phyloP scores from a whole-genome alignment of 176 grass and related monocot genomes.

The Oryza longistaminata region DNA sequence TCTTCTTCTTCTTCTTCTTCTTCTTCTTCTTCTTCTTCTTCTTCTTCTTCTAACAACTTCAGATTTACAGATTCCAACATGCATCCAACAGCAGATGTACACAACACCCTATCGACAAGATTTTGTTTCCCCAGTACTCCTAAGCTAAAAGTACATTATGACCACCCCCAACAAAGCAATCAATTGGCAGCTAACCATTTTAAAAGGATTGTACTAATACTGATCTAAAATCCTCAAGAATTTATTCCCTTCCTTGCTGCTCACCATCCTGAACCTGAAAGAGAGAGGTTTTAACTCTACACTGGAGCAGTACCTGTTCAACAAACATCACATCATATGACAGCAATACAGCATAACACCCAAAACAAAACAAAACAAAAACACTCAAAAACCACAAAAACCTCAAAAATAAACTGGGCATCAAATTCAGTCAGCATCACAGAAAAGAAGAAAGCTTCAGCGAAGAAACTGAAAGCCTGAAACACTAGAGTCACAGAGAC shows the following conservation, averaged over 20 bases:
- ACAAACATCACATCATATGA: slow-evolving; percentile 27
- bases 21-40: too few species aligned
- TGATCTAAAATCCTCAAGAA: not conserved
- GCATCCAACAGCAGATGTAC: too few species aligned
- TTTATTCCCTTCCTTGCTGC: not conserved
- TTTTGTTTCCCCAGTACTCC: too few species aligned
- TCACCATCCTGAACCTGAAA: not conserved
- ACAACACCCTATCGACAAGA: too few species aligned
- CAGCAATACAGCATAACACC: not conserved
- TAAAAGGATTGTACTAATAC: not conserved
- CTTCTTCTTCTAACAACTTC: too few species aligned
- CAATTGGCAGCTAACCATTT: too few species aligned
- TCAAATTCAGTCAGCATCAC: slow-evolving; percentile 41
- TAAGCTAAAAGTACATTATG: too few species aligned
- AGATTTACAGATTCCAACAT: too few species aligned
- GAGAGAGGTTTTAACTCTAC: not conserved
- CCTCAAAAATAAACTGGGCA: slow-evolving; percentile 26
- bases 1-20: too few species aligned
- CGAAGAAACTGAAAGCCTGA: slow-evolving; percentile 25
- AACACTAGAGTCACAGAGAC: slow-evolving; percentile 1
- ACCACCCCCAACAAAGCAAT: too few species aligned
- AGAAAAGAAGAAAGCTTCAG: slow-evolving; percentile 31
- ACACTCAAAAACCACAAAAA: not conserved
- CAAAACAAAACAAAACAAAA: not conserved
- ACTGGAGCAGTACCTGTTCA: not conserved